Evolutionary conservation across 805 yeast genomes (phyloP).

Genomic region (Yamadazyma phyllophila): DNA sequence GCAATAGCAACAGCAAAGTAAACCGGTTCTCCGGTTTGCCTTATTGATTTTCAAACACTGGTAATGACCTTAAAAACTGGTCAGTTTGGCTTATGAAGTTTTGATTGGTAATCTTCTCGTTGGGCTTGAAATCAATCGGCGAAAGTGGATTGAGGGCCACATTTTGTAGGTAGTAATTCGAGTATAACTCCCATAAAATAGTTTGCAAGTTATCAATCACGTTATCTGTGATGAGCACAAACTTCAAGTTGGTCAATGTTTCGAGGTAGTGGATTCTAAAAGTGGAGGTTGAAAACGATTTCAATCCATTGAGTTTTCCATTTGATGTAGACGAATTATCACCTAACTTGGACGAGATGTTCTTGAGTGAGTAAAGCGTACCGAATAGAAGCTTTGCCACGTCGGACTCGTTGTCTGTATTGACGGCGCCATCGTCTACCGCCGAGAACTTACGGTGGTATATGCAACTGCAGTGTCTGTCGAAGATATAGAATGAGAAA

Average conservation of each 20-base stretch:
- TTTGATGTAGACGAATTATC: slow-evolving; percentile 21
- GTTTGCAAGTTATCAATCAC: slow-evolving; percentile 52
- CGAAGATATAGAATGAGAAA: slow-evolving; percentile 84
- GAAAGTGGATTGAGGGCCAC: slow-evolving; percentile 56
- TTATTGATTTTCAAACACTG: slow-evolving; percentile 6
- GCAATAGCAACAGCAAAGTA: no score
- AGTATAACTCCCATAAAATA: slow-evolving; percentile 58
- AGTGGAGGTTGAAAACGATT: slow-evolving; percentile 65
- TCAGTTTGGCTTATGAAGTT: slow-evolving; percentile 59
- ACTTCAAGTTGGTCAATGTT: slow-evolving; percentile 74
- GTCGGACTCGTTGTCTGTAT: slow-evolving; percentile 61
- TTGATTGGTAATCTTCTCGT: slow-evolving; percentile 49
- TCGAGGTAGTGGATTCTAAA: slow-evolving; percentile 80
- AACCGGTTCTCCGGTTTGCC: neutral
- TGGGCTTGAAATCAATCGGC: slow-evolving; percentile 46
- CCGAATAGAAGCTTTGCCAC: slow-evolving; percentile 84
- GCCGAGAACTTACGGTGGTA: slow-evolving; percentile 62
- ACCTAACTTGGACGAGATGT: slow-evolving; percentile 59
- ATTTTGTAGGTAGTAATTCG: slow-evolving; percentile 53
- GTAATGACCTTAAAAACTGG: slow-evolving; percentile 33
- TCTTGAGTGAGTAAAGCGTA: slow-evolving; percentile 72
- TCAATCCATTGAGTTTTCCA: slow-evolving; percentile 31
- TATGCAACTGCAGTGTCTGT: slow-evolving; percentile 87
- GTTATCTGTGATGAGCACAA: slow-evolving; percentile 72
- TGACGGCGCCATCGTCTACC: slow-evolving; percentile 26